Conservation (phyloP, 371 early-diverging fungal species). For the Mucor ambiguus region DNA sequence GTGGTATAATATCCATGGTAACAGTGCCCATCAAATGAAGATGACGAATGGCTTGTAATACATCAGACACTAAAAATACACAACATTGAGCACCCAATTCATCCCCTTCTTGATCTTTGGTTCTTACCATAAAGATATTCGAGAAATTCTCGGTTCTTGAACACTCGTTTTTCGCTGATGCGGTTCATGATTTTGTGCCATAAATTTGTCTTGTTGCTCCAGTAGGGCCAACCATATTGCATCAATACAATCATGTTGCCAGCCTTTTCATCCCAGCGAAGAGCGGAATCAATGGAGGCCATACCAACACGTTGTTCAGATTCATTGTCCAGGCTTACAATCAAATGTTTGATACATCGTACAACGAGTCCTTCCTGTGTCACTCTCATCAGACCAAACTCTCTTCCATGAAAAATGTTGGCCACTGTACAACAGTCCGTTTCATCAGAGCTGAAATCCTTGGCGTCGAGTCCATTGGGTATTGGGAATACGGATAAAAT, state of each 20-base stretch:
- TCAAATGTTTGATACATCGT: slow-evolving; percentile 51
- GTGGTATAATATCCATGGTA: slow-evolving; percentile 51
- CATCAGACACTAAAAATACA: slow-evolving; percentile 36
- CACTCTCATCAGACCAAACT: slow-evolving; percentile 52
- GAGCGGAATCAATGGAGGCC: slow-evolving; percentile 53
- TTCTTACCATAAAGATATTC: slow-evolving; percentile 49
- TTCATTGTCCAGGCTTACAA: slow-evolving; percentile 49
- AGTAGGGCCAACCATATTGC: slow-evolving; percentile 59
- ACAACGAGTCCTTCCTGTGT: slow-evolving; percentile 51
- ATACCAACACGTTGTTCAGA: slow-evolving; percentile 47
- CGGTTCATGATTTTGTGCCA: slow-evolving; percentile 45
- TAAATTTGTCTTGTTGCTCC: slow-evolving; percentile 44
- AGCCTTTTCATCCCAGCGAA: slow-evolving; percentile 52
- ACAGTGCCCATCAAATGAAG: slow-evolving; percentile 44
- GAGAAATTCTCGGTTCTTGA: slow-evolving; percentile 48
- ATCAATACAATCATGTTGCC: slow-evolving; percentile 54
- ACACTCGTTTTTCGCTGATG: slow-evolving; percentile 43
- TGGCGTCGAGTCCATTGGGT: slow-evolving; percentile 38
- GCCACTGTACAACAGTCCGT: slow-evolving; percentile 40
- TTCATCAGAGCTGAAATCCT: slow-evolving; percentile 45
- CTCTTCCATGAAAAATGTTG: slow-evolving; percentile 42
- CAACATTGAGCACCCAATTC: background rate
- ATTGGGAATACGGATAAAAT: slow-evolving; percentile 54
- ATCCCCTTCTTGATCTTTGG: background rate
- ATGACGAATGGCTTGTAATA: slow-evolving; percentile 40